phyloP scores from a whole-genome alignment of 768 basidiomycete genomes.

The Fomitopsis serialis region DNA sequence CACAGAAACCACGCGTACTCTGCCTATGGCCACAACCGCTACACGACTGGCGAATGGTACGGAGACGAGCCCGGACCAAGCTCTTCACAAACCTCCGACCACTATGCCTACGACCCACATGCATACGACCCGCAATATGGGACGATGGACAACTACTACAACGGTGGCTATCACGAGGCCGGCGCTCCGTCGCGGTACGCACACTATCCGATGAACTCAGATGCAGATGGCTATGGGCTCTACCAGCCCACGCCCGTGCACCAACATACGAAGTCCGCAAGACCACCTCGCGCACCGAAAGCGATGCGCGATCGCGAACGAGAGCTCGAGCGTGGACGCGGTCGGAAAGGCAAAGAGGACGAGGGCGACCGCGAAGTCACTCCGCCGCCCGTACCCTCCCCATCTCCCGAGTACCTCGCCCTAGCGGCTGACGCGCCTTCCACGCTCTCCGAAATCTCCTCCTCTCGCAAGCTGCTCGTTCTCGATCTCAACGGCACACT shows the following conservation, averaged over 20 bases:
- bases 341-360: not conserved
- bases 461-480: slow-evolving; percentile 58
- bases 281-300: not conserved
- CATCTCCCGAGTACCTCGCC: slow-evolving; percentile 33
- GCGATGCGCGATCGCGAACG: not conserved
- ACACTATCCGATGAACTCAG: too few relatives aligned
- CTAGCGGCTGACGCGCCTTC: slow-evolving; percentile 25
- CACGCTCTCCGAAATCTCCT: slow-evolving; percentile 19
- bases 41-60: not conserved
- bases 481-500: slow-evolving; percentile 77
- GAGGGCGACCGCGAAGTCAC: slow-evolving; percentile 8
- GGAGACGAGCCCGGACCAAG: not conserved
- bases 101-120: not conserved
- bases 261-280: not conserved
- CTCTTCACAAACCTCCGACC: not conserved
- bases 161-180: too few relatives aligned
- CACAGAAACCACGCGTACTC: too few relatives aligned
- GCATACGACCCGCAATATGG: too few relatives aligned
- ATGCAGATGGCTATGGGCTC: too few relatives aligned
- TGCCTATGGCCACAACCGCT: too few relatives aligned
- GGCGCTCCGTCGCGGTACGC: too few relatives aligned
- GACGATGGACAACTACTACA: too few relatives aligned
- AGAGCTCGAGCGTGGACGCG: too few relatives aligned
- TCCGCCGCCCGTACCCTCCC: slow-evolving; percentile 17
- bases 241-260: not conserved